Base-by-base conservation (phyloP, 2,329 filamentous ascomycete genomes). In the Tolypocladium pustulatum region DNA sequence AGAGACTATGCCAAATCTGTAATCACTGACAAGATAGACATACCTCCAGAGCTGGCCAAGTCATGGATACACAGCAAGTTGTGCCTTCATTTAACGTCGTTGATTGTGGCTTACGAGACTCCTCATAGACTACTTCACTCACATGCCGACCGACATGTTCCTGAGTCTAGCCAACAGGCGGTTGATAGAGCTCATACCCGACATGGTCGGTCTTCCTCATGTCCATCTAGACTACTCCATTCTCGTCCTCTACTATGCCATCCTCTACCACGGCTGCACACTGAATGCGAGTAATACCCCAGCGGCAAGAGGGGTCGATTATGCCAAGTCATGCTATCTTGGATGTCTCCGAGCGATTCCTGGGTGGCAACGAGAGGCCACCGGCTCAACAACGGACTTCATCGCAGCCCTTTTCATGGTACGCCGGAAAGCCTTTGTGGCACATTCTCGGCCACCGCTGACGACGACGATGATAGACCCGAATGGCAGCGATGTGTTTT, bases 371-470 rank as follows among this genome's bases (percentile, higher is more conserved):
- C 59, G 64, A 36, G 67, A 71, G 36, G 67, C 69, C 0, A 69
- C 68, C 0, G 69, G 69, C 2, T 64, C 68, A 1, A 62, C 68
- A 51, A 66, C 63, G 1, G 69, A 71, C 51, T 54, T 71, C 3
- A 65, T 71, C 3, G 68, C 69, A 0, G 67, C 69, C 0, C 62
- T 71, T 0, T 66, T 65, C 22, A 61, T 68, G 58, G 69, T 71
- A 52, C 1, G 12, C 22, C 0, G 6, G 20, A 20, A 10, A 17
- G 4, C 20, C 20, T 10, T 8, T n/a, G 17, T n/a, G 20, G 38
- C 20, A 22, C 7, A 4, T 3, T 4, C 38, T 41, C 38, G 8
- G 7, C 20, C 38, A 1, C 8, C 38, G 38, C 38, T 41, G 17
- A 41, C n/a, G 2, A 20, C 20, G 10, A 41, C n/a, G 6, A 9